Percentiles rank a stretch among this genome's conserved stretches.
These are phyloP conservation scores for Neonectria magnoliae DNA, from an alignment of 2,329 filamentous ascomycete genomes.

Conservation along the genomic window DNA sequence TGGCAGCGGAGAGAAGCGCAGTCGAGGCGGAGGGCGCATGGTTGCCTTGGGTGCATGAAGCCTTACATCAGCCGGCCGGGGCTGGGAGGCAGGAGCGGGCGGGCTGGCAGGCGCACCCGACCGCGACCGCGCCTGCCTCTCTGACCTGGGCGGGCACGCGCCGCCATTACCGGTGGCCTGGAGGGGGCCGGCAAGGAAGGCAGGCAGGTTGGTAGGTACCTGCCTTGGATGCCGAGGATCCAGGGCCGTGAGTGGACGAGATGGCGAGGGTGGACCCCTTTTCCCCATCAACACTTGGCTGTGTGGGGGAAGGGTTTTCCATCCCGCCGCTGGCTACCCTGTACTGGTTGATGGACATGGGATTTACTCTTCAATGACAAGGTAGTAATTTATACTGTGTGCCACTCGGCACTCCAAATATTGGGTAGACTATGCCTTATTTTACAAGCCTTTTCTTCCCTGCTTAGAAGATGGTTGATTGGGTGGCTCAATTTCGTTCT, in stretches of 20 bases:
- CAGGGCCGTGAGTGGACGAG: constrained; percentile 5
- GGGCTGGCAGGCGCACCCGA: background rate
- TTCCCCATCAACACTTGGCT: constrained; percentile 27
- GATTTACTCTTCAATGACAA: background rate
- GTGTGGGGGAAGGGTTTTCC: constrained; percentile 31
- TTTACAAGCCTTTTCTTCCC: too few relatives aligned
- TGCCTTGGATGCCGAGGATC: constrained; percentile 22
- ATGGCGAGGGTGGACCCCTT: constrained; percentile 17
- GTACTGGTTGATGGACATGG: background rate
- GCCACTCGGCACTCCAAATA: too few relatives aligned
- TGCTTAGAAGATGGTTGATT: too few relatives aligned
- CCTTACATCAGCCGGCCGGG: constrained; percentile 28
- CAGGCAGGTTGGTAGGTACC: constrained; percentile 21
- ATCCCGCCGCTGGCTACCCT: constrained; percentile 23
- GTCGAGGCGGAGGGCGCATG: constrained; percentile 31
- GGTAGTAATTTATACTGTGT: too few relatives aligned
- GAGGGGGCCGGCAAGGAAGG: background rate
- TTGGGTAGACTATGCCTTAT: too few relatives aligned
- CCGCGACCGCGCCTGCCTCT: background rate
- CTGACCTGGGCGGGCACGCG: background rate
- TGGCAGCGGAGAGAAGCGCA: constrained; percentile 36
- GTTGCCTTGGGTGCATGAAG: constrained; percentile 25
- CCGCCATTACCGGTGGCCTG: background rate
- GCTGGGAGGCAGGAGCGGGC: constrained; percentile 5
- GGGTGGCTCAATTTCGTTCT: too few relatives aligned